Percentiles rank a stretch among this genome's conserved stretches.
Evolutionary conservation across 2,329 filamentous ascomycete genomes (phyloP).

Genomic region (Ambrosiella xylebori): DNA sequence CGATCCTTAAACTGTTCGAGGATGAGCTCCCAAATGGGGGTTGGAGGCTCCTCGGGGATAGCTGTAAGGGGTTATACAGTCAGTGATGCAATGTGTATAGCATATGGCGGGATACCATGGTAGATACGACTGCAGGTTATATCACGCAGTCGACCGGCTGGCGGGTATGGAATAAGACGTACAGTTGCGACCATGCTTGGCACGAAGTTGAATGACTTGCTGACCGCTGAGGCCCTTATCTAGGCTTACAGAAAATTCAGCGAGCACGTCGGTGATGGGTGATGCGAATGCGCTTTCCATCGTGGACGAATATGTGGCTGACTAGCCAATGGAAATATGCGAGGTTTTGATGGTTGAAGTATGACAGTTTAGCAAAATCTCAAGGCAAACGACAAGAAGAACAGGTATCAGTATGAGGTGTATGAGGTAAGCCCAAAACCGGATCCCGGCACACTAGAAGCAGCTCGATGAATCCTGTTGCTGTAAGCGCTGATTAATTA

Average conservation of each 20-base stretch:
- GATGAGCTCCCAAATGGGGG: constrained; percentile 88
- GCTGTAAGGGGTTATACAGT: constrained; percentile 21
- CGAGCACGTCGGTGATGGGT: constrained; percentile 40
- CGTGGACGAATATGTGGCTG: constrained; percentile 13
- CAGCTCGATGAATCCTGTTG: background rate
- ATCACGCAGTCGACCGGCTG: background rate
- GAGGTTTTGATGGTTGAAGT: background rate
- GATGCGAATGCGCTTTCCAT: constrained; percentile 50
- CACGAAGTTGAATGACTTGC: constrained; percentile 38
- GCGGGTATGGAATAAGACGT: background rate
- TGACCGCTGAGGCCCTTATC: constrained; percentile 37
- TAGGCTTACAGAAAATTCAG: constrained; percentile 38
- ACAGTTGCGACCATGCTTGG: constrained; percentile 52
- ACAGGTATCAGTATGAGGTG: background rate
- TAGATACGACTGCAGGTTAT: background rate
- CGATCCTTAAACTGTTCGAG: constrained; percentile 99
- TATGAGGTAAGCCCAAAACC: constrained; percentile 5
- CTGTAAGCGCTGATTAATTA: background rate
- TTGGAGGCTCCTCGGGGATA: constrained; percentile 76
- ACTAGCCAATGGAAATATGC: constrained; percentile 1
- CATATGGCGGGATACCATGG: background rate
- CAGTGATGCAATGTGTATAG: background rate
- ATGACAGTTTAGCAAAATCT: background rate
- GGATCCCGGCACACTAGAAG: constrained; percentile 2
- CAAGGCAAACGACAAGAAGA: background rate